These are phyloP conservation scores for Lomentospora prolificans DNA, from an alignment of 2,329 filamentous ascomycete genomes.

Conservation along the genomic window DNA sequence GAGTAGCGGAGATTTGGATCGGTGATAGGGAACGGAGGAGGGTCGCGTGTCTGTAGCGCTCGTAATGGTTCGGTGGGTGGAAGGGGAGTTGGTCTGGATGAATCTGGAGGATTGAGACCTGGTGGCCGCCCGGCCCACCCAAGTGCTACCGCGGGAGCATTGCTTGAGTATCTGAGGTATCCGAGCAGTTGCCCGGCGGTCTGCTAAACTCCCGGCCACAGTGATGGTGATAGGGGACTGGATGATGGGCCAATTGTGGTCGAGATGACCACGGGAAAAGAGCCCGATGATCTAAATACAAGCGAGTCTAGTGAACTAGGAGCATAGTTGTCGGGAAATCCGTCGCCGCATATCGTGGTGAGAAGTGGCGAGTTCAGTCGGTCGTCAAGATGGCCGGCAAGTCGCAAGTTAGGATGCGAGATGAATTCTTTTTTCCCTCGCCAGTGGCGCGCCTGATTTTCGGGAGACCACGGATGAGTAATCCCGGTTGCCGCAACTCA, in stretches of 20 bases:
- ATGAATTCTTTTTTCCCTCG: background rate
- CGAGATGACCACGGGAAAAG: slow-evolving; percentile 2
- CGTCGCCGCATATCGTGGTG: background rate
- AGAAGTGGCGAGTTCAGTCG: background rate
- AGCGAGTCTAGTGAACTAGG: background rate
- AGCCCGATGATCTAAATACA: background rate
- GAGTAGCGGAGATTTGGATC: slow-evolving; percentile 25
- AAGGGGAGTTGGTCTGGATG: background rate
- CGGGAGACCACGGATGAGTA: background rate
- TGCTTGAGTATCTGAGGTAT: slow-evolving; percentile 12
- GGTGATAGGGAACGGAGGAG: slow-evolving; percentile 27
- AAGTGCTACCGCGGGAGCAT: slow-evolving; percentile 12
- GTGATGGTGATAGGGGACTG: slow-evolving; percentile 9
- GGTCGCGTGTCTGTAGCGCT: slow-evolving; percentile 12
- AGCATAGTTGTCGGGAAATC: background rate
- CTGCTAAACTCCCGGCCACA: slow-evolving; percentile 11
- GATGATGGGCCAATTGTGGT: background rate
- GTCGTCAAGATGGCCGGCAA: background rate
- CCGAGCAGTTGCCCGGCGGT: slow-evolving; percentile 13
- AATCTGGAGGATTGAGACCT: background rate
- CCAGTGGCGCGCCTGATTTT: background rate
- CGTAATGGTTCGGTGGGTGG: background rate
- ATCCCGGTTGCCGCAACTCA: background rate
- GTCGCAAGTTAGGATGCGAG: background rate
- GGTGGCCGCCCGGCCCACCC: slow-evolving; percentile 11